Base-by-base conservation (phyloP, 2,329 filamentous ascomycete species). In the Aspergillus thermomutatus region DNA sequence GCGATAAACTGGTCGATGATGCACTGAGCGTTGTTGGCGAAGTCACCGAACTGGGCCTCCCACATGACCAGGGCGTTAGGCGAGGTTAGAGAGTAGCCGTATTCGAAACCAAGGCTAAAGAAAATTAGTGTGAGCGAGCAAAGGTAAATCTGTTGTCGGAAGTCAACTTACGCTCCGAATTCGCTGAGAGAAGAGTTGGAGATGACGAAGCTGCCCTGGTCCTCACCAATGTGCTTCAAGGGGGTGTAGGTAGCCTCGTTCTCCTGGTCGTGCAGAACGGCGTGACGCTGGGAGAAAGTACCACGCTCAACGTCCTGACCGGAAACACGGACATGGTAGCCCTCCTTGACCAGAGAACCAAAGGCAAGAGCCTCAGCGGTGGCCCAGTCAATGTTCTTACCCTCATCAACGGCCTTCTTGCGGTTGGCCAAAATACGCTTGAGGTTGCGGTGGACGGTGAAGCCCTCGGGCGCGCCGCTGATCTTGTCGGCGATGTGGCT, bases 11-110 rank as follows among this genome's bases (percentile, higher is more conserved):
- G 94, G 76, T 99, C 94, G 71, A 99, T 95, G 77, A 99, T 95
- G 75, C 92, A 96, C 79, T 99, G 94, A 46, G 94, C 93, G 72
- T 97, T 99, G 84, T 99, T 99, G 83, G 94, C 94, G 70, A 99
- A 99, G 78, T 99, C 94, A 82, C 94, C 94, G 71, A 99, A 99
- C 78, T 99, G 94, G 40, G 94, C 94, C 80, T 99, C 94, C 94
- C 94, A 99, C 87, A 99, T 96, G 67, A 99, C 93, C 26, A 99
- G 86, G 40, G 94, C 93, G 73, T 97, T 96, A 56, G 94, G 94
- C 28, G 94, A 97, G 27, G 92, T 96, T 59, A 99, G 81, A 3
- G 94, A 99, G 82, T 99, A 99, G 59, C 94, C 94, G 70, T 99
- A 99, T 78, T 99, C 94, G 74, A 99, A 99, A 53, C 94, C 94